Base-by-base conservation (phyloP, 352 stramenopile species). In the Phytophthora constricta region DNA sequence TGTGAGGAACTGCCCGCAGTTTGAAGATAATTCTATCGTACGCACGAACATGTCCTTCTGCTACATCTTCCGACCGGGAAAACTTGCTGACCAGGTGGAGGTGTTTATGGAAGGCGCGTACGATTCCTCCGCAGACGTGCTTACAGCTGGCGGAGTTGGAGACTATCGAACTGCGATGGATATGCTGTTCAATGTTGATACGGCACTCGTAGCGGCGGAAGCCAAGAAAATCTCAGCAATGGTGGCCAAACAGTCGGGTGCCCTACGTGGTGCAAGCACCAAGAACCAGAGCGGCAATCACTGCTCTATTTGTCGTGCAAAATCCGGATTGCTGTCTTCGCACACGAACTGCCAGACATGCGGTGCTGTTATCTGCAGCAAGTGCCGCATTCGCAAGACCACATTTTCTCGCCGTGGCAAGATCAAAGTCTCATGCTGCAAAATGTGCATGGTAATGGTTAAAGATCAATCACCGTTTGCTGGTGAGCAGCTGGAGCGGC, bases 1-100 rank as follows among this genome's bases (percentile, higher is more conserved):
- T 8, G 75, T 90, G 28, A 68, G 68, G 43, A 88, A 83, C 45
- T 92, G 84, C 45, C 81, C 84, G 28, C 56, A 80, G 9, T 92
- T 92, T 26, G 80, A 80, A 19, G 84, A 92, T 67, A 92, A 92
- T 62, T 90, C 84, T 43, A 90, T 92, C 68, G 78, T 89, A 17
- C 84, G 84, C 25, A 83, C 79, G 4, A 77, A 89, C 51, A 68
- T 90, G 58, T 90, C 81, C 22, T 90, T 89, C 54, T 89, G 81
- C 59, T 92, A 83, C 68, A 82, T 92, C 65, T 89, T 90, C 62
- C 75, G 80, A n/a, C 71, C 83, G 19, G 77, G 71, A 14, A 80
- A 68, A 11, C 56, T 80, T 19, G 68, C 78, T 0, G 80, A 86
- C 13, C 71, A 87, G 27, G 74, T 92, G 2, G 81, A 92, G 28